Base-by-base conservation (phyloP, 345 rosid genomes). In the Aethionema arabicum region DNA sequence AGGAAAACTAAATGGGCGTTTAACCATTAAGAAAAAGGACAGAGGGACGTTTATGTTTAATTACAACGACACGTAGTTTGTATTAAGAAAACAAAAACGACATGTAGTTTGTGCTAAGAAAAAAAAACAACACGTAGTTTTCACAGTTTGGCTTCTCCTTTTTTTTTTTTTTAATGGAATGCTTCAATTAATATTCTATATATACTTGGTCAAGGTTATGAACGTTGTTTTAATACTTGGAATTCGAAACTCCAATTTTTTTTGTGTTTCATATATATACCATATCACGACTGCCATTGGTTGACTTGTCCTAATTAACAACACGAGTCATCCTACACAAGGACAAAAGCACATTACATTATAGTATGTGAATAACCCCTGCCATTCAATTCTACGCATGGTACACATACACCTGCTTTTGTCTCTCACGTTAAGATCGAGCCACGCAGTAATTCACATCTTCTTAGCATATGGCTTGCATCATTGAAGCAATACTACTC, bases 391-490 rank as follows among this genome's bases (percentile, higher is more conserved):
- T 50, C 51, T 32, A 48, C 51, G 43, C 35, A 11, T 11, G 16
- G 11, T 14, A 30, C 35, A 53, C 13, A 57, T 57, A 9, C 35
- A 53, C 13, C 41, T 57, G 6, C 4, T 15, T 45, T 14, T 45
- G 64, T 59, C 11, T 32, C 52, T 32, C 46, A 45, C 36, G 33
- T 13, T 53, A 21, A 21, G 27, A 21, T 21, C 27, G 27, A 21
- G 2, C 27, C 27, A 21, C 15, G 16, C 50, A 40, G 15, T 38
- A 61, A 50, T 30, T 29, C 36, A 52, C 44, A 65, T 31, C 47
- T 31, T 37, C 32, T 48, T 27, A 8, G 16, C 47, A 31, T 21
- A 48, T 57, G 36, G 36, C 46, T 61, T 33, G 65, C 35, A 36
- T 3, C 11, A 32, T 13, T 15, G 29, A 13, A 51, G 8, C 40